A percentile compares a stretch with the other conserved stretches of the same genome.
Evolutionary conservation across 192 early-diverging fungal species (phyloP).

Genomic region (Funneliformis geosporum): DNA sequence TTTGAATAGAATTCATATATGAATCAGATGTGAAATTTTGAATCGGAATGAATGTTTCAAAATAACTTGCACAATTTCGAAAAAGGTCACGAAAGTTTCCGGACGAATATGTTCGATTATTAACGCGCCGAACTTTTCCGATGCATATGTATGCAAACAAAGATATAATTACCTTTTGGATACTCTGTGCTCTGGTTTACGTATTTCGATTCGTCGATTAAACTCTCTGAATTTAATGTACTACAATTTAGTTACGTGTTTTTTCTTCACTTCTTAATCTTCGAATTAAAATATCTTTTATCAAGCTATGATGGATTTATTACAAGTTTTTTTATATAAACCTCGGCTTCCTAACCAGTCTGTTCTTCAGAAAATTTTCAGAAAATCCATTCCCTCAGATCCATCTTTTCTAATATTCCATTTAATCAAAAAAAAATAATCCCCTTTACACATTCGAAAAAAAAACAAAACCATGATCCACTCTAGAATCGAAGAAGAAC

Average conservation of each 20-base stretch:
- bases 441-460: no score
- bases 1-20: background rate
- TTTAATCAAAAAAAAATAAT: background rate
- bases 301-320: background rate
- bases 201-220: background rate
- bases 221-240: no score
- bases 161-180: no score
- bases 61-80: background rate
- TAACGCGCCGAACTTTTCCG: background rate
- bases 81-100: background rate
- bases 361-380: background rate
- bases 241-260: background rate
- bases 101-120: background rate
- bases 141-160: background rate
- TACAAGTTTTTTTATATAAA: background rate
- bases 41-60: no score
- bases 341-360: background rate
- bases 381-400: background rate
- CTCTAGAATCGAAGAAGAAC: constrained; percentile 31
- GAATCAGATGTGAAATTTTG: no score
- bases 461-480: background rate
- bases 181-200: no score
- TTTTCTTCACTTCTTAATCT: background rate
- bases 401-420: background rate
- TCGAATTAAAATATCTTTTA: background rate